A percentile compares a stretch with the other conserved stretches of the same genome.
Conservation (phyloP, 768 basidiomycete genomes). For the Thelephora aurantiotincta region DNA sequence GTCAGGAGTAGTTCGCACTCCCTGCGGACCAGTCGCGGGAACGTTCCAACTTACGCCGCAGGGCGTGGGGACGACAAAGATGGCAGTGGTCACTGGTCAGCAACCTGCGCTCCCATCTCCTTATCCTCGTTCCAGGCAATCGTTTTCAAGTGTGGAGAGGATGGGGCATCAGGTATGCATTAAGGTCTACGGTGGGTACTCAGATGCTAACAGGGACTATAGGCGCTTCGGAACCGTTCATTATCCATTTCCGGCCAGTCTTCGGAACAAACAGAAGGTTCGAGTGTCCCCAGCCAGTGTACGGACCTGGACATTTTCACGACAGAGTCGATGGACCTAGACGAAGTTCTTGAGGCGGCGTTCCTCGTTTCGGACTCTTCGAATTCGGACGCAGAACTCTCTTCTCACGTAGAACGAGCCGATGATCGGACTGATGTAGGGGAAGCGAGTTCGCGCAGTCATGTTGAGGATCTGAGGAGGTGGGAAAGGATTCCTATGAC, state of each 20-base stretch:
- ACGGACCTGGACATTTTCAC: constrained; percentile 20
- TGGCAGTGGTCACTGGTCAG: background rate
- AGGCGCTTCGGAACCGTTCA: background rate
- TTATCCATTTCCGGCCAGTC: constrained; percentile 13
- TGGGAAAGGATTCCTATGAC: constrained; percentile 68
- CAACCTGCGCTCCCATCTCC: constrained; percentile 1
- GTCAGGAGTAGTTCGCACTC: constrained; percentile 15
- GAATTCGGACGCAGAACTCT: constrained; percentile 3
- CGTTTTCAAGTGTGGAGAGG: background rate
- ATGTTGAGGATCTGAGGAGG: constrained; percentile 37
- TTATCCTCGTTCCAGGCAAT: background rate
- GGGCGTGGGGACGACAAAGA: background rate
- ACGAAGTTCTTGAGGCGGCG: constrained; percentile 67
- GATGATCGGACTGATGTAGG: constrained; percentile 4
- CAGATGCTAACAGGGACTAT: background rate
- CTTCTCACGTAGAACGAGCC: constrained; percentile 3
- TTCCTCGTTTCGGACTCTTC: constrained; percentile 46
- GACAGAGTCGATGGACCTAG: constrained; percentile 45
- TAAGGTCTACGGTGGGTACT: background rate
- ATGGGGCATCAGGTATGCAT: background rate
- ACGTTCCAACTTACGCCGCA: background rate
- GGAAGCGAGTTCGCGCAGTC: constrained; percentile 18
- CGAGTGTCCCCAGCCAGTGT: constrained; percentile 16
- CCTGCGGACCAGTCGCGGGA: background rate
- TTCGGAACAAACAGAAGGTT: constrained; percentile 19